Evolutionary conservation across 257 asterid species (phyloP).

Genomic region (Jacaranda mimosifolia): DNA sequence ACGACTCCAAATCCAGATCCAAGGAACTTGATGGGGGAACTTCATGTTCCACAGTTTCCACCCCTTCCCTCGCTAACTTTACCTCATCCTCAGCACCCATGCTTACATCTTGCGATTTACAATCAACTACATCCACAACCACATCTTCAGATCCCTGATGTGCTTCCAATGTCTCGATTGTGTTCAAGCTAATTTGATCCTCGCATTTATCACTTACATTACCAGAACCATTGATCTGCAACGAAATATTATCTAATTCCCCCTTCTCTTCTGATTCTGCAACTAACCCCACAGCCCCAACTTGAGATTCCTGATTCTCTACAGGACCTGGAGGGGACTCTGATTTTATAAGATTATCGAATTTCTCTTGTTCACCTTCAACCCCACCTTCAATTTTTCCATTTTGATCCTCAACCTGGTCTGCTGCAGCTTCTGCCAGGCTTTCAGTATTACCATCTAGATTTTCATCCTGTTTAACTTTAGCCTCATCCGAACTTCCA

Average conservation of each 20-base stretch:
- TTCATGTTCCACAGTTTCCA: constrained; percentile 32
- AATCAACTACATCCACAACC: constrained; percentile 35
- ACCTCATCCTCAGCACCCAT: constrained; percentile 33
- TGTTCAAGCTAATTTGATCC: constrained; percentile 28
- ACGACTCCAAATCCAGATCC: constrained; percentile 30
- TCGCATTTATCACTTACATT: constrained; percentile 25
- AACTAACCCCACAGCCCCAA: constrained; percentile 27
- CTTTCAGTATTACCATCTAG: constrained; percentile 15
- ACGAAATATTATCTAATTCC: constrained; percentile 17
- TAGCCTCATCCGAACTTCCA: constrained; percentile 35
- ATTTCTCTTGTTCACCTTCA: constrained; percentile 30
- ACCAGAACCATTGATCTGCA: not conserved
- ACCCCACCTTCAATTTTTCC: constrained; percentile 29
- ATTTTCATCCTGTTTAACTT: constrained; percentile 35
- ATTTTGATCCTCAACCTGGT: constrained; percentile 38
- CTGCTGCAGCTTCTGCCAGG: constrained; percentile 29
- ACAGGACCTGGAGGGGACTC: constrained; percentile 34
- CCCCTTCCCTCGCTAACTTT: constrained; percentile 27
- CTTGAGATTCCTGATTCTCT: constrained; percentile 43
- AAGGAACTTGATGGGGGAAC: constrained; percentile 33
- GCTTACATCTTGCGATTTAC: constrained; percentile 32
- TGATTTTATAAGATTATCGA: constrained; percentile 28
- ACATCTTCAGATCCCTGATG: constrained; percentile 33
- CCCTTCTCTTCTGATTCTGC: constrained; percentile 35
- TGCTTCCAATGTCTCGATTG: constrained; percentile 34